Conservation (phyloP, 176 grass and related monocot species). For the Paspalum notatum region DNA sequence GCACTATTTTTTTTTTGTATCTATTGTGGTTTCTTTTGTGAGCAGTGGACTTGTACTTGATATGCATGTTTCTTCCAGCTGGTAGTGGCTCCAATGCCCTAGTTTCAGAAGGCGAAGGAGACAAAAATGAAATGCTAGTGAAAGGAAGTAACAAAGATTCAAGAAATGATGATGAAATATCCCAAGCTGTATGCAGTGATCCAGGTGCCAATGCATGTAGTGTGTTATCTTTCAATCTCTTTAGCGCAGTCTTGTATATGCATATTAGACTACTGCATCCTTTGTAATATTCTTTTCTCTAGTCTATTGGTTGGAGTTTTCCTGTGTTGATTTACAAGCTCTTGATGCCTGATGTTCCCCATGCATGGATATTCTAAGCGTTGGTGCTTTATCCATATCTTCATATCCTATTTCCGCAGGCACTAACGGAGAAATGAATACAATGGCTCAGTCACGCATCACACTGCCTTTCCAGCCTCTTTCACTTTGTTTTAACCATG, state of each 20-base stretch:
- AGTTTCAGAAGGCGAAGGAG: conserved; percentile 47
- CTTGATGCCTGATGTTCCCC: background rate
- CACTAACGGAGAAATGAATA: conserved; percentile 27
- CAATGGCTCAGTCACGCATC: conserved; percentile 39
- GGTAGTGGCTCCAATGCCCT: conserved; percentile 42
- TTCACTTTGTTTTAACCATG: conserved; percentile 78
- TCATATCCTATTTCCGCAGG: conserved; percentile 21
- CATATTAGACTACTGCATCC: conserved; percentile 16
- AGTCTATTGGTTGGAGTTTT: background rate
- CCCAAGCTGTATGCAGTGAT: conserved; percentile 3
- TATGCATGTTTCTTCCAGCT: conserved; percentile 53
- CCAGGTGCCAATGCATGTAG: background rate
- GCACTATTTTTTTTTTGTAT: conserved; percentile 30
- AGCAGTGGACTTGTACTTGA: conserved; percentile 9
- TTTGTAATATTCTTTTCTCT: background rate
- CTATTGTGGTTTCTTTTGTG: background rate
- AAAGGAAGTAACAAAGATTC: background rate
- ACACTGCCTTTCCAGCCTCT: conserved; percentile 85
- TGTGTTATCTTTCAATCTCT: conserved; percentile 21
- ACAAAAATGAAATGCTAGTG: conserved; percentile 25
- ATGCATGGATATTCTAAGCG: background rate
- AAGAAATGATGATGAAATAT: conserved; percentile 16
- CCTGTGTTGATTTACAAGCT: conserved; percentile 19
- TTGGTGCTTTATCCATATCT: background rate
- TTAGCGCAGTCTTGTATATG: conserved; percentile 16